Evolutionary conservation across 164 flowering plant species (phyloP), one percentile per base, ranked within the genome.

Genomic region (Piper longum): DNA sequence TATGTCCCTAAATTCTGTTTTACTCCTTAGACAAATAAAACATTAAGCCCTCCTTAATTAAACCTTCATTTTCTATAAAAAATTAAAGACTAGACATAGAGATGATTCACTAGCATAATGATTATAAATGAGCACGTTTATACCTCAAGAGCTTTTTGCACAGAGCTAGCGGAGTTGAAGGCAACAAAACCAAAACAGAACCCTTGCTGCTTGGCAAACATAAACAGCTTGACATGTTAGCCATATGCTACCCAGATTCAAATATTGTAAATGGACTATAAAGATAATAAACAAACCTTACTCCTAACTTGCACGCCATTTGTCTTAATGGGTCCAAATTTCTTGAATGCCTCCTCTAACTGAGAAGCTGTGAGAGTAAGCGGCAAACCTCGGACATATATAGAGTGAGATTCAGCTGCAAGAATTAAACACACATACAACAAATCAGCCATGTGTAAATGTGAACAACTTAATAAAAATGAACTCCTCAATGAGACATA

Each of bases 171-270:
- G 4, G 65, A 71, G 66, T 84, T 88, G 75, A 86, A 93, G 72
- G 88, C 96, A 63, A 93, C 91, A 79, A 93, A 93, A 55, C 99
- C 99, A 76, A 85, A 93, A 74, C 95, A 85, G 71, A 78, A 86
- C 56, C 95, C 92, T 70, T 88, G 96, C 78, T 73, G 82, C 84
- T 76, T 67, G 61, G 71, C 52, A 69, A 43, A 9, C 14, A n/a
- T 26, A 16, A 43, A 56, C 36, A 64, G 17, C 36, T 5, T 8
- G 41, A 41, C 36, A 11, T 7, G 40, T 16, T 16, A 42, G 62
- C 1, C 13, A 42, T 60, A 41, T 26, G 36, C 36, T 0, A 26
- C 36, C 36, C 36, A 26, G 36, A 26, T 26, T 26, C 36, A 26
- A 26, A 26, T 26, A 26, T 26, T 26, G 36, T 26, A 26, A 26